Evolutionary conservation across 2,329 filamentous ascomycete species (phyloP), one percentile per base, ranked within the genome.

Genomic region (Colletotrichum siamense): DNA sequence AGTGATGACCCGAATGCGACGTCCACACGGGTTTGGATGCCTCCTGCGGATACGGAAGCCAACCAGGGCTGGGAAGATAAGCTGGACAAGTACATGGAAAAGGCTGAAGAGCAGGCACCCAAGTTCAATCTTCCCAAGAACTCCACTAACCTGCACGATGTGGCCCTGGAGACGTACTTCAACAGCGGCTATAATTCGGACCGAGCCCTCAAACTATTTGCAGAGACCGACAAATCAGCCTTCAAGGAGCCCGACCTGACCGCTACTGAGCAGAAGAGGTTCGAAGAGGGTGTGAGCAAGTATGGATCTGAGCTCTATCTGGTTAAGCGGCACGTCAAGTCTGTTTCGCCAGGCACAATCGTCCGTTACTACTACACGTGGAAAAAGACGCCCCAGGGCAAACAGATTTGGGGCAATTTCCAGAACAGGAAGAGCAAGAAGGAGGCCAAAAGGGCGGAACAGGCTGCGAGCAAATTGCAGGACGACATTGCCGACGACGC

Each of bases 321-420:
- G 63, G 94, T 99, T 76, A 95, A 93, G 79, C 93, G 94, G 79
- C 95, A 98, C 83, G 95, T 98, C 81, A 96, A 95, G 84, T 95
- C 94, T 0, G 92, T 97, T 79, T 92, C 92, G 55, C 93, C 96
- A 77, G 93, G 94, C 67, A 92, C 95, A 75, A 94, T 98, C 77
- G 95, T 98, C 30, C 94, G 97, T 5, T 98, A 95, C 82, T 99
- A 99, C 85, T 99, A 99, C 83, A 95, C 95, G 79, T 99, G 97
- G 97, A 99, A 99, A 87, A 99, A 99, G 85, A 95, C 95, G 0
- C 91, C 94, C 3, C 93, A 94, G 75, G 97, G 97, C 55, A 93
- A 92, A 82, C 93, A 97, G 80, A 93, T 99, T 26, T 98, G 97
- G 96, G 95, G 95, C 76, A 95, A 93, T 79, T 98, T 94, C 81